Conservation (phyloP, 768 basidiomycete genomes). For the Kwoniella sp. region DNA sequence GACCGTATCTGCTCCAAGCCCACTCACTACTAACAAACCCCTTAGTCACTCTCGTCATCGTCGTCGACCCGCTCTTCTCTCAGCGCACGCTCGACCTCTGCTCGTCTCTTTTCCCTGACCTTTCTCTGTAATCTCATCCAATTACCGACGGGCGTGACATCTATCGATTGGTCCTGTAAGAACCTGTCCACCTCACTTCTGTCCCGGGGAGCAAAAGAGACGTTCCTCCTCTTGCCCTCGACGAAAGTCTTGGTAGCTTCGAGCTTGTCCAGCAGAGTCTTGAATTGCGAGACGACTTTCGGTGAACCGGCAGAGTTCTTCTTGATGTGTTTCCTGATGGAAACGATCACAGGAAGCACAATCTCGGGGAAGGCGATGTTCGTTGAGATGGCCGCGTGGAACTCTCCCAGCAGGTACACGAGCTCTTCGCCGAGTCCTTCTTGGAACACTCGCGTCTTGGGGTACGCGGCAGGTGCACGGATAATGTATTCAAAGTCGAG, state of each 20-base stretch:
- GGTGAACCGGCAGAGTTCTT: conserved; percentile 51
- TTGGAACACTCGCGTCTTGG: conserved; percentile 80
- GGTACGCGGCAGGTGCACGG: conserved; percentile 82
- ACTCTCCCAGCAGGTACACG: conserved; percentile 73
- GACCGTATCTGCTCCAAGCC: neutral
- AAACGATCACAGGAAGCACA: conserved; percentile 72
- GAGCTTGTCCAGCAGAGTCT: conserved; percentile 78
- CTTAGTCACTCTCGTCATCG: conserved; percentile 26
- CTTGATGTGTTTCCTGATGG: conserved; percentile 75
- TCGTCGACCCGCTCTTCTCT: conserved; percentile 39
- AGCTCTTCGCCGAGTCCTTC: conserved; percentile 84
- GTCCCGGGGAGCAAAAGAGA: conserved; percentile 75
- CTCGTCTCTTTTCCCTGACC: conserved; percentile 64
- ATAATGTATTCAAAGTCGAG: conserved; percentile 86
- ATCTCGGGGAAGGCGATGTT: conserved; percentile 95
- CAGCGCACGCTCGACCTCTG: conserved; percentile 55
- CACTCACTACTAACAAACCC: neutral
- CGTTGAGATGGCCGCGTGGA: conserved; percentile 72
- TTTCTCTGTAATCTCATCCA: conserved; percentile 81
- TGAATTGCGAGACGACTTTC: conserved; percentile 61
- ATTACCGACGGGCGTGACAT: conserved; percentile 75
- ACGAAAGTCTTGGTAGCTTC: conserved; percentile 83
- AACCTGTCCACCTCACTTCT: conserved; percentile 70
- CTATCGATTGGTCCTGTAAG: conserved; percentile 61
- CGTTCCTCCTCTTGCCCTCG: conserved; percentile 68